Base-by-base conservation (phyloP, 2,329 filamentous ascomycete species). In the Cladophialophora bantiana region DNA sequence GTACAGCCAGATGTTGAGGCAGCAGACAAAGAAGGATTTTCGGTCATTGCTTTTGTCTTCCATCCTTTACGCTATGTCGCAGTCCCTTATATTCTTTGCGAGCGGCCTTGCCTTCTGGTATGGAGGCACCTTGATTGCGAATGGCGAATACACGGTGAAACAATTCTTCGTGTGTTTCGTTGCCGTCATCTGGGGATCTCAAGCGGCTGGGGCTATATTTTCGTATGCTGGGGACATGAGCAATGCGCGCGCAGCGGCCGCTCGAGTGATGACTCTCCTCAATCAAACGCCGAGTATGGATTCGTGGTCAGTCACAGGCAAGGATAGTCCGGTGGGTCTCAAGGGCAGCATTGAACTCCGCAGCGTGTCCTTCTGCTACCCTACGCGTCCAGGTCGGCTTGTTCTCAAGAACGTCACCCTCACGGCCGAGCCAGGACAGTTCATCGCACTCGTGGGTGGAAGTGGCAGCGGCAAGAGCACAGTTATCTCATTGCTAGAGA, bases 401-500 rank as follows among this genome's bases (percentile, higher is more conserved):
- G 86, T 90, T 12, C 79, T 92, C 1, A 78, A 83, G 20, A 83
- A 81, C 1, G 78, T 90, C 13, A 85, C 81, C 12, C 80, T 91
- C 36, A 82, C 81, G 0, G 85, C 90, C 42, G 67, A 67, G 7
- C 73, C 75, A 0, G 78, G 78, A 3, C 69, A 78, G 18, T 68
- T 66, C 20, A 53, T 56, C 77, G 95, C 94, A 0, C 85, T 98
- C 1, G 94, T 98, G 9, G 95, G 94, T 10, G 90, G 93, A 0
- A 94, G 90, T 57, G 94, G 95, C 2, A 96, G 94, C 74, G 94
- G 95, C 65, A 98, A 99, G 82, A 92, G 88, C 55, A 98, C 94
- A 0, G 95, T 93, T 0, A 96, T 98, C 76, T 90, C 92, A 4
- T 85, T 98, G 2, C 82, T 98, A 20, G 94, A 98, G 77, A 90